Percentiles rank a stretch among this genome's conserved stretches.
phyloP scores from a whole-genome alignment of 129 eudicot species.

The Arctium lappa region DNA sequence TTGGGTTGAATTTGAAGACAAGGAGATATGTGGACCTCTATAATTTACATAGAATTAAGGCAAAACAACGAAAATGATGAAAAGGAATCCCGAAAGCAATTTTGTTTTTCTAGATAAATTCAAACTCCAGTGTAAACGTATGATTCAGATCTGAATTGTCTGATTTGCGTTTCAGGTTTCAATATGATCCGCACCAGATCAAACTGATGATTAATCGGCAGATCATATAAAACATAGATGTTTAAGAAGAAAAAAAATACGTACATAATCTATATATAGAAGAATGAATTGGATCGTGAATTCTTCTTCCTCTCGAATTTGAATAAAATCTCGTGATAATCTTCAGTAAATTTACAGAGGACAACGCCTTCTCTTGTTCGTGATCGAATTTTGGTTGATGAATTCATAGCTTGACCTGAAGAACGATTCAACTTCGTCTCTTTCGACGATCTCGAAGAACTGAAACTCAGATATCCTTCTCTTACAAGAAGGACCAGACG shows the following conservation, averaged over 20 bases:
- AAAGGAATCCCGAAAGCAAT: neutral
- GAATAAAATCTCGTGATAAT: neutral
- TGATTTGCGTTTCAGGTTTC: slow-evolving; percentile 14
- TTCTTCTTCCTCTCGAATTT: slow-evolving; percentile 3
- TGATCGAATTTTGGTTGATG: neutral
- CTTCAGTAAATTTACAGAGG: neutral
- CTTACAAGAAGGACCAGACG: slow-evolving; percentile 18
- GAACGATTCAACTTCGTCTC: slow-evolving; percentile 33
- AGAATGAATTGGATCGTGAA: slow-evolving; percentile 2
- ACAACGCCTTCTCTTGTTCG: slow-evolving; percentile 18
- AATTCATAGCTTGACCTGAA: slow-evolving; percentile 20
- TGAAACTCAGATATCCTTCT: slow-evolving; percentile 30
- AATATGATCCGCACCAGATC: neutral
- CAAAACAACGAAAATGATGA: neutral
- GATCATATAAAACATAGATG: slow-evolving; percentile 5
- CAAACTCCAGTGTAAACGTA: neutral
- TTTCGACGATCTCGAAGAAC: slow-evolving; percentile 24
- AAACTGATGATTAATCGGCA: slow-evolving; percentile 1
- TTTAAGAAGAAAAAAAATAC: slow-evolving; percentile 7
- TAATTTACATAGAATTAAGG: neutral
- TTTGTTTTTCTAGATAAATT: neutral
- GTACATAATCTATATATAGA: slow-evolving; percentile 14
- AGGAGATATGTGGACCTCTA: neutral
- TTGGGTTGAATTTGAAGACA: neutral
- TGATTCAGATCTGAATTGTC: slow-evolving; percentile 26